A percentile compares a stretch with the other conserved stretches of the same genome.
These are phyloP conservation scores for Suillus fuscotomentosus DNA, from an alignment of 768 basidiomycete genomes.

Conservation along the genomic window DNA sequence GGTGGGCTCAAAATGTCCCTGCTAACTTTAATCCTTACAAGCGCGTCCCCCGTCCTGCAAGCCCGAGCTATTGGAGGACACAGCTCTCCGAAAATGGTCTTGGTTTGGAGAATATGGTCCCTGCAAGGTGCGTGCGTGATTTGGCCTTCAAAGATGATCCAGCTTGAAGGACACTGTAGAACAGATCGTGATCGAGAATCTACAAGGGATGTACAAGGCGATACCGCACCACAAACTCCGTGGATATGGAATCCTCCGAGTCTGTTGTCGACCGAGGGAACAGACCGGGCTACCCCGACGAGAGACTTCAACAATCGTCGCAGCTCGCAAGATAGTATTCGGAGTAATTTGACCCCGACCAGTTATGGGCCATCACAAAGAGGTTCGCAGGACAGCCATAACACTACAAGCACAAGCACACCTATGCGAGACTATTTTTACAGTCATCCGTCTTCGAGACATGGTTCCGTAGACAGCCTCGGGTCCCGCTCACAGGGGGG, in stretches of 20 bases:
- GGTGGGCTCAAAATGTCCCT: slow-evolving; percentile 22
- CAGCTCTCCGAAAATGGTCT: slow-evolving; percentile 61
- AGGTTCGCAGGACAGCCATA: slow-evolving; percentile 19
- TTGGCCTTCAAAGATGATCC: not conserved
- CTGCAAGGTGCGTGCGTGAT: slow-evolving; percentile 45
- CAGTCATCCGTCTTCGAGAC: slow-evolving; percentile 7
- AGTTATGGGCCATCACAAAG: slow-evolving; percentile 21
- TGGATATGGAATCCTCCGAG: slow-evolving; percentile 72
- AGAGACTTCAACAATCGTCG: slow-evolving; percentile 10
- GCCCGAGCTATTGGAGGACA: slow-evolving; percentile 63
- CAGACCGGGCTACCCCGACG: slow-evolving; percentile 13
- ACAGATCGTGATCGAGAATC: slow-evolving; percentile 15
- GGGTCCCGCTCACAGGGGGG: slow-evolving; percentile 1
- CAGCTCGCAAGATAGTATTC: slow-evolving; percentile 20
- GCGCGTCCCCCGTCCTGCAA: slow-evolving; percentile 56
- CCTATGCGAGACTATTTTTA: slow-evolving; percentile 27
- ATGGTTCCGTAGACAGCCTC: slow-evolving; percentile 5
- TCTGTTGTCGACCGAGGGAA: slow-evolving; percentile 33
- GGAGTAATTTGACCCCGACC: slow-evolving; percentile 28
- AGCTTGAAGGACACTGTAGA: slow-evolving; percentile 13
- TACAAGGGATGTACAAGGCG: slow-evolving; percentile 35
- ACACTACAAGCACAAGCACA: slow-evolving; percentile 8
- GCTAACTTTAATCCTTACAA: slow-evolving; percentile 60
- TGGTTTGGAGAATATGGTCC: slow-evolving; percentile 64
- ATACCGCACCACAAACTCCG: slow-evolving; percentile 52